A percentile compares a stretch with the other conserved stretches of the same genome.
These are phyloP conservation scores for Tremella yokohamensis DNA, from an alignment of 768 basidiomycete genomes.

Conservation along the genomic window DNA sequence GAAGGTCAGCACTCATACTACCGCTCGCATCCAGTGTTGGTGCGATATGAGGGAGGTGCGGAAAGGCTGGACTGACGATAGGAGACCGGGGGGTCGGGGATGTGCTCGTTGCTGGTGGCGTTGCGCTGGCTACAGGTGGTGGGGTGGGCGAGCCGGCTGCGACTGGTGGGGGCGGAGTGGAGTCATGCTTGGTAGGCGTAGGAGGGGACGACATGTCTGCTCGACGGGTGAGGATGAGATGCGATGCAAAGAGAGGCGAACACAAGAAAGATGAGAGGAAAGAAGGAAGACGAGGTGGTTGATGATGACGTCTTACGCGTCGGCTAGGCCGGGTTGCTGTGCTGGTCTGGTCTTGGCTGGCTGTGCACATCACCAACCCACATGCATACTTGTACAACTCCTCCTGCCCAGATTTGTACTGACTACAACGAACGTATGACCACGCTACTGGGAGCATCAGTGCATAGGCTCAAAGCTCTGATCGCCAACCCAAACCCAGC, in stretches of 20 bases:
- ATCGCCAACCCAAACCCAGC: constrained; percentile 11
- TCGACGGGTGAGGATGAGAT: neutral
- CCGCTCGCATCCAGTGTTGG: no score
- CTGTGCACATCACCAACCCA: constrained; percentile 1
- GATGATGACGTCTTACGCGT: neutral
- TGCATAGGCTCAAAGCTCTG: constrained; percentile 2
- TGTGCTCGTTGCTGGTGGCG: neutral
- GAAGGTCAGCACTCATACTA: no score
- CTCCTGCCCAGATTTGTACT: no score
- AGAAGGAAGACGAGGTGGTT: neutral
- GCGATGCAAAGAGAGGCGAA: neutral
- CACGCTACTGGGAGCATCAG: neutral
- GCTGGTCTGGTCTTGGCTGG: no score
- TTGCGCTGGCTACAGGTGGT: neutral
- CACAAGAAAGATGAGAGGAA: neutral
- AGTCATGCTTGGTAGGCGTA: neutral
- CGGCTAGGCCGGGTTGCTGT: neutral
- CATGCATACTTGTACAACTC: no score
- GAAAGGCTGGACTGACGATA: neutral
- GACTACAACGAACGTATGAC: neutral
- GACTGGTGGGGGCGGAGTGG: neutral
- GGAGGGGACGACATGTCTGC: constrained; percentile 2
- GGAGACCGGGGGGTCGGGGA: constrained; percentile 1
- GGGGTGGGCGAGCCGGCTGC: constrained; percentile 1
- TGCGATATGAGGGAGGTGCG: no score